Evolutionary conservation across 2,329 filamentous ascomycete species (phyloP).

Genomic region (Allantophomopsis lycopodina): DNA sequence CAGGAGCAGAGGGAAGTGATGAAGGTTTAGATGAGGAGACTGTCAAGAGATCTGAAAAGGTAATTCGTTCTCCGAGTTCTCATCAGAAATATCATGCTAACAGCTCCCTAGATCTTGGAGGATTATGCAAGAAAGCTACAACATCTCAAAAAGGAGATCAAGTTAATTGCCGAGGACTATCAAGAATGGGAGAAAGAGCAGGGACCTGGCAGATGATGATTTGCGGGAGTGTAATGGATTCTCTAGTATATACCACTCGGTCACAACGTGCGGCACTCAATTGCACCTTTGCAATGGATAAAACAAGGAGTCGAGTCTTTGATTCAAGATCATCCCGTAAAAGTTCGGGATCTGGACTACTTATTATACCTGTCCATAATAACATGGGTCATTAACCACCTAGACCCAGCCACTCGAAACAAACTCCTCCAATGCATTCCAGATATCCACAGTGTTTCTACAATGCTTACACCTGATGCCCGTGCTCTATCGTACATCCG

Average conservation of each 20-base stretch:
- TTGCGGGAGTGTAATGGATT: no score
- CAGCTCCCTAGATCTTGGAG: constrained; percentile 47
- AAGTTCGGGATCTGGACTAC: neutral
- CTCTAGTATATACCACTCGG: no score
- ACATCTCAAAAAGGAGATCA: constrained; percentile 55
- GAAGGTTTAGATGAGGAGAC: constrained; percentile 55
- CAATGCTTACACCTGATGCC: no score
- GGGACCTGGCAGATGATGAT: constrained; percentile 1
- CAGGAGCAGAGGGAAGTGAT: constrained; percentile 32
- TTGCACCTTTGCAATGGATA: no score
- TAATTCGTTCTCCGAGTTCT: constrained; percentile 23
- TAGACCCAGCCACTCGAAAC: no score
- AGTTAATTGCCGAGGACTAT: constrained; percentile 37
- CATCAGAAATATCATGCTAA: constrained; percentile 8
- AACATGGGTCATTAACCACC: no score
- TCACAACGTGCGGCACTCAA: no score
- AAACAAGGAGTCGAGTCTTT: no score
- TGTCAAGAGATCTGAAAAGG: constrained; percentile 62
- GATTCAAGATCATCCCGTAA: neutral
- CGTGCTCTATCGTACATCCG: neutral
- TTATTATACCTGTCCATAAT: no score
- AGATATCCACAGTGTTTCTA: neutral
- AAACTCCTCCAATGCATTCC: neutral
- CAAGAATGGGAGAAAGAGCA: constrained; percentile 33
- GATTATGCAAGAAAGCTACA: constrained; percentile 72